Evolutionary conservation across 2,329 filamentous ascomycete genomes (phyloP), one percentile per base, ranked within the genome.

Genomic region (Aspergillus niger): DNA sequence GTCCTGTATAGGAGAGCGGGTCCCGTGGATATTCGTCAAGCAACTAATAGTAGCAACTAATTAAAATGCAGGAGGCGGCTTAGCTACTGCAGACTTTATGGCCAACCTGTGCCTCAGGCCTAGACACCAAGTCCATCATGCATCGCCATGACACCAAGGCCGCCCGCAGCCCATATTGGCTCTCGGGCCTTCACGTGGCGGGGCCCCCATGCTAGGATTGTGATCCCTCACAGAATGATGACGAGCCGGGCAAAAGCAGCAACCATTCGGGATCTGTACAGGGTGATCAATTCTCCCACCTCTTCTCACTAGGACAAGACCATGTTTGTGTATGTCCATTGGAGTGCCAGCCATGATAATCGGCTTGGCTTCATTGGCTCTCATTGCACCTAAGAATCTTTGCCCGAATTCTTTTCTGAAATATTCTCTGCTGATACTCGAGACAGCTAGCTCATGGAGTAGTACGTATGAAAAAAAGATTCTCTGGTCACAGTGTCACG

Each of bases 181-280:
- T 50, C 26, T 30, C 47, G 15, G 8, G 28, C 24, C 56, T 52
- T 55, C 50, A 59, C 57, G 57, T 55, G 57, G 50, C 20, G 48
- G 30, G 50, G 30, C n/a, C 30, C 30, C 30, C 41, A 55, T 49
- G 41, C 50, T 28, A 17, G 57, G 50, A 36, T 58, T 8, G 15
- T 10, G 20, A 58, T 58, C 57, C 50, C 43, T 54, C 57, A 28
- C 44, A 10, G 41, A 26, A 41, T 30, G 28, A 24, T 30, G 41
- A 36, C 39, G 57, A 49, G 51, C 30, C 57, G 49, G 39, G 17
- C 17, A 44, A 28, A 17, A 36, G 38, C 15, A 47, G 44, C 26
- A 36, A 8, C 32, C 55, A n/a, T 51, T 24, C 43, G 38, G 28
- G 5, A 17, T n/a, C n/a, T 15, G 10, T 30, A 36, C 32, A 36